Evolutionary conservation across 805 yeast species (phyloP).

Genomic region (Metschnikowia henanensis): DNA sequence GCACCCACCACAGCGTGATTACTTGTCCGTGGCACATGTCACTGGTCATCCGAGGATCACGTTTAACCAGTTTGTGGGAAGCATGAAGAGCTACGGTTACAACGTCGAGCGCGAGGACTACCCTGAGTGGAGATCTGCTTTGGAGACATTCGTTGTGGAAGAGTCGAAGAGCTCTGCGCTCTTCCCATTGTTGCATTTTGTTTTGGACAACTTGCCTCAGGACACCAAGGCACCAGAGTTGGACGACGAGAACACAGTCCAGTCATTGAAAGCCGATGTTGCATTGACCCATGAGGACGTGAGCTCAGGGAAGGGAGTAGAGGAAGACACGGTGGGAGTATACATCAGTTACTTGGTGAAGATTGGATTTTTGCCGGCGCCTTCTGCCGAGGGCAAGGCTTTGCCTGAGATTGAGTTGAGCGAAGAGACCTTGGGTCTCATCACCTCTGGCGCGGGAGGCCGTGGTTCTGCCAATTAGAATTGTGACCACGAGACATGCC

Average conservation of each 20-base stretch:
- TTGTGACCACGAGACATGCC: background rate
- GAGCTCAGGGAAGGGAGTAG: slow-evolving; percentile 76
- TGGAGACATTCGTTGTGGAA: slow-evolving; percentile 77
- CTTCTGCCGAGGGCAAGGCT: slow-evolving; percentile 42
- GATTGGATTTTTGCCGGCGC: slow-evolving; percentile 76
- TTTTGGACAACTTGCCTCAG: slow-evolving; percentile 86
- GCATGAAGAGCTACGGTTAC: slow-evolving; percentile 74
- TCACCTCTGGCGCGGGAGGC: slow-evolving; percentile 22
- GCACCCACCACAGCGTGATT: slow-evolving; percentile 59
- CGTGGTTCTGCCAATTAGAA: slow-evolving; percentile 20
- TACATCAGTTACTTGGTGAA: slow-evolving; percentile 79
- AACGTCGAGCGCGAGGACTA: slow-evolving; percentile 61
- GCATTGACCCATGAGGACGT: slow-evolving; percentile 64
- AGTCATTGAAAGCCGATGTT: slow-evolving; percentile 62
- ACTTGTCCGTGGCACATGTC: slow-evolving; percentile 84
- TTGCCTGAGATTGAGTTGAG: slow-evolving; percentile 61
- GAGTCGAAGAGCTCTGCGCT: slow-evolving; percentile 79
- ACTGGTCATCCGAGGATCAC: slow-evolving; percentile 93
- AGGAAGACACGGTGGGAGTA: slow-evolving; percentile 60
- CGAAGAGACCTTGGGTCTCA: slow-evolving; percentile 48
- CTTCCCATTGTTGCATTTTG: slow-evolving; percentile 92
- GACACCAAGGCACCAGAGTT: slow-evolving; percentile 94
- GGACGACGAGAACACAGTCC: slow-evolving; percentile 81
- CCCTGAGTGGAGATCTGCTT: slow-evolving; percentile 70
- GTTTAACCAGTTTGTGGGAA: slow-evolving; percentile 71